A percentile compares a stretch with the other conserved stretches of the same genome.
Conservation (phyloP, 352 stramenopile species). For the Phytophthora macrochlamydospora region DNA sequence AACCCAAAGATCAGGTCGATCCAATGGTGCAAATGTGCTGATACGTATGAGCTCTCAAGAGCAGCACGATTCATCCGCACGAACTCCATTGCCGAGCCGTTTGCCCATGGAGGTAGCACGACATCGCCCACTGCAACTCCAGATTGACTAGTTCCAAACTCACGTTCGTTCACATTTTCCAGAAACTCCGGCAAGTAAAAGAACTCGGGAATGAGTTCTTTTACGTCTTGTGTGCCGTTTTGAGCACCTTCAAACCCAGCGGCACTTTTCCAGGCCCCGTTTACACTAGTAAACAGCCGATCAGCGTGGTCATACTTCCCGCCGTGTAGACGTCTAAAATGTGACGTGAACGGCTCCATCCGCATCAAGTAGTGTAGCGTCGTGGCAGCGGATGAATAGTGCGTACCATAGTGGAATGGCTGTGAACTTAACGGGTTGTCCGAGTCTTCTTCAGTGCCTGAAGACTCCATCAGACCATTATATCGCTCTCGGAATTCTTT, state of each 20-base stretch:
- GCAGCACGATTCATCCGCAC: constrained; percentile 95
- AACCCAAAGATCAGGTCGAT: constrained; percentile 99
- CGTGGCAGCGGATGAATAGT: constrained; percentile 92
- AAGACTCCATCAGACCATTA: constrained; percentile 55
- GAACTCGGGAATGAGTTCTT: constrained; percentile 99
- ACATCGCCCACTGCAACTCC: constrained; percentile 91
- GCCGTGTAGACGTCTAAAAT: constrained; percentile 95
- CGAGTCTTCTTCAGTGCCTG: constrained; percentile 1
- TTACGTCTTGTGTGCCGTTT: constrained; percentile 95
- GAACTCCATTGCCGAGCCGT: constrained; percentile 94
- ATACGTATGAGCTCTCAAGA: constrained; percentile 96
- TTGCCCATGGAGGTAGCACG: constrained; percentile 93
- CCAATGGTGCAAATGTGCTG: constrained; percentile 96
- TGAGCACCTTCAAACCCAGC: constrained; percentile 65
- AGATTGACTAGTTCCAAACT: constrained; percentile 92
- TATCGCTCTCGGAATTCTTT: constrained; percentile 79
- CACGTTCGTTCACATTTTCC: constrained; percentile 94
- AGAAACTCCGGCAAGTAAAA: constrained; percentile 97
- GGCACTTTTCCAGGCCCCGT: constrained; percentile 90
- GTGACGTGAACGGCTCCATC: constrained; percentile 95
- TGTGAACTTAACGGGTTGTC: constrained; percentile 57
- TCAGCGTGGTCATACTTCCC: constrained; percentile 98
- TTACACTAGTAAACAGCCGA: constrained; percentile 95
- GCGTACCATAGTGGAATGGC: constrained; percentile 96
- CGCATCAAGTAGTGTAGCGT: constrained; percentile 98